These are phyloP conservation scores for Phialophora chinensis DNA, from an alignment of 2,329 filamentous ascomycete genomes.

Conservation along the genomic window DNA sequence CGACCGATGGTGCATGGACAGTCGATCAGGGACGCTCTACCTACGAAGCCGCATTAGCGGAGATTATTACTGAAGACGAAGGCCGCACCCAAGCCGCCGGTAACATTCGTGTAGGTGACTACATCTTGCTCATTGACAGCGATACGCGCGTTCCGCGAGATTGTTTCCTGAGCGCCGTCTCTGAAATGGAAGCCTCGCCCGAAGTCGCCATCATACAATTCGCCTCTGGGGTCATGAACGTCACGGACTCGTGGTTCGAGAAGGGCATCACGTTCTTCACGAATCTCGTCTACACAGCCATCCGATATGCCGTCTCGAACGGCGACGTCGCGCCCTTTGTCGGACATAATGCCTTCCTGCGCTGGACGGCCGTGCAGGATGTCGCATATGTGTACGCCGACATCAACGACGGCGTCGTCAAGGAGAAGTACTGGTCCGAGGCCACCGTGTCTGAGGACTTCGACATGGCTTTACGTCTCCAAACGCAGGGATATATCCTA, in stretches of 20 bases:
- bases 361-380: slow-evolving; percentile 70
- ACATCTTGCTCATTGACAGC: slow-evolving; percentile 71
- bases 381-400: slow-evolving; percentile 58
- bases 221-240: slow-evolving; percentile 77
- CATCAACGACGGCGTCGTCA: slow-evolving; percentile 55
- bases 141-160: slow-evolving; percentile 72
- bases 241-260: slow-evolving; percentile 74
- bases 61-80: slow-evolving; percentile 60
- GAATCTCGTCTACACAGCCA: slow-evolving; percentile 76
- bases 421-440: slow-evolving; percentile 76
- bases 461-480: slow-evolving; percentile 74
- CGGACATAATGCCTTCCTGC: slow-evolving; percentile 76
- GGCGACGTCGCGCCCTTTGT: slow-evolving; percentile 78
- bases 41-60: slow-evolving; percentile 58
- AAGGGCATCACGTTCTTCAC: slow-evolving; percentile 80
- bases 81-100: slow-evolving; percentile 72
- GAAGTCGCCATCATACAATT: slow-evolving; percentile 76
- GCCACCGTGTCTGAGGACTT: slow-evolving; percentile 79
- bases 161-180: slow-evolving; percentile 71
- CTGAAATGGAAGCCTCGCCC: slow-evolving; percentile 72
- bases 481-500: slow-evolving; percentile 70
- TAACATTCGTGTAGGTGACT: slow-evolving; percentile 84
- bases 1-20: slow-evolving; percentile 38
- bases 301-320: slow-evolving; percentile 71
- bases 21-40: slow-evolving; percentile 49